Evolutionary conservation across 805 yeast species (phyloP).

Genomic region (Saccharomycopsis sp.): DNA sequence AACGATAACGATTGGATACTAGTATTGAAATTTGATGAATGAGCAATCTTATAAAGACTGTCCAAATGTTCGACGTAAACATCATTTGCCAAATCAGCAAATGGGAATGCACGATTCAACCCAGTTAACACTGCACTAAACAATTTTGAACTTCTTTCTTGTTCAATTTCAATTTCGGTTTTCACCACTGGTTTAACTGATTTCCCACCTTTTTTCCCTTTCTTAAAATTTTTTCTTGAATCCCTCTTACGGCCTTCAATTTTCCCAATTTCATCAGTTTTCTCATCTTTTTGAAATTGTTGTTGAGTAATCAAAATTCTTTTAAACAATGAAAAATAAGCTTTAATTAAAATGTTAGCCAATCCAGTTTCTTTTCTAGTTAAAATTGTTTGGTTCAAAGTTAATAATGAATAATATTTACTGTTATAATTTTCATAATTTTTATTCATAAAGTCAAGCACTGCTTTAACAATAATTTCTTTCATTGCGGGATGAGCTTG

Average conservation of each 20-base stretch:
- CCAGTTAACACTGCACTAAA: constrained; percentile 92
- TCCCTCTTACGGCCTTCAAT: constrained; percentile 33
- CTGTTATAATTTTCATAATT: constrained; percentile 78
- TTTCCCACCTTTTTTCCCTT: constrained; percentile 72
- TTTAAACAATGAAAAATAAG: constrained; percentile 83
- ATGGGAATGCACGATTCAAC: constrained; percentile 93
- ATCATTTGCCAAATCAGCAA: constrained; percentile 65
- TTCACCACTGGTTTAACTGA: constrained; percentile 58
- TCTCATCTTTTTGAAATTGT: constrained; percentile 32
- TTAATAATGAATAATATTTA: constrained; percentile 78
- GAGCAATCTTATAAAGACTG: constrained; percentile 83
- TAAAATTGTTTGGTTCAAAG: constrained; percentile 88
- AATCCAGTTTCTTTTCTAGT: constrained; percentile 69
- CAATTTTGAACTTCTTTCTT: constrained; percentile 77
- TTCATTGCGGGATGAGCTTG: constrained; percentile 97
- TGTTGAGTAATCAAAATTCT: constrained; percentile 70
- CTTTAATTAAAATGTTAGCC: constrained; percentile 76
- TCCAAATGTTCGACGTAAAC: constrained; percentile 71
- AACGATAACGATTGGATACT: constrained; percentile 87
- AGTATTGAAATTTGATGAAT: constrained; percentile 89
- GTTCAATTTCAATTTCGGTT: constrained; percentile 54
- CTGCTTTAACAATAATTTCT: constrained; percentile 65
- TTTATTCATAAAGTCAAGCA: constrained; percentile 73
- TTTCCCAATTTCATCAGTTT: constrained; percentile 27
- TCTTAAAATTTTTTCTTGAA: constrained; percentile 61